Base-by-base conservation (phyloP, 2,329 filamentous ascomycete species). In the Bipolaris cookei region DNA sequence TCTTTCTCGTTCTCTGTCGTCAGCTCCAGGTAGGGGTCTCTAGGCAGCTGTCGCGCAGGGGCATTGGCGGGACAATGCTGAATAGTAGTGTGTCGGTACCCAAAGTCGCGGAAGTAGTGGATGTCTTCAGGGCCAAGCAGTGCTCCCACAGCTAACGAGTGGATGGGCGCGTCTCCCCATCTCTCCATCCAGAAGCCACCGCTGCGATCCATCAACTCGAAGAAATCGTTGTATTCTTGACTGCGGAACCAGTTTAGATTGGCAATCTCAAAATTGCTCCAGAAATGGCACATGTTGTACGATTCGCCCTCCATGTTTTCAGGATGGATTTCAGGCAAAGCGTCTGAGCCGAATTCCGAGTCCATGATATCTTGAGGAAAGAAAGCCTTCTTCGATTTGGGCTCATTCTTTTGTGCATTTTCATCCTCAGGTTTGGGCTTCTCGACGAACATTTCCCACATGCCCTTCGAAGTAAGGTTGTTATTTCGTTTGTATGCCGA, bases 251-350 rank as follows among this genome's bases (percentile, higher is more conserved):
- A 99, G 79, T 91, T 90, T 59, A 99, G 85, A 58, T 88, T 88
- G 13, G 95, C 95, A 79, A 99, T 99, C 78, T 99, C 95, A 67
- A 99, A 99, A 77, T 99, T 99, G 77, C 92, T 97, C 95, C 95
- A 99, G 82, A 97, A 99, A 82, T 99, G 95, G 77, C 95, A 99
- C 95, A 99, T 99, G 81, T 99, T 99, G 83, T 99, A 99, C 69
- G 88, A 91, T 77, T 99, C 95, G 62, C 92, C 92, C 75, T 98
- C 94, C 95, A 99, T 99, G 39, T 88, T 86, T 72, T 98, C 93
- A 0, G 90, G 88, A 71, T 98, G 92, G 54, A 97, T 90, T 39
- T 95, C 88, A 28, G 89, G 88, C n/a, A 92, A 79, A 32, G 84
- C 84, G 61, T 88, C 87, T 52, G 84, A 84, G 35, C 86, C 87